Percentiles rank a stretch among this genome's conserved stretches.
These are phyloP conservation scores for Aureobasidium namibiae DNA, from an alignment of 2,329 filamentous ascomycete genomes.

Conservation along the genomic window DNA sequence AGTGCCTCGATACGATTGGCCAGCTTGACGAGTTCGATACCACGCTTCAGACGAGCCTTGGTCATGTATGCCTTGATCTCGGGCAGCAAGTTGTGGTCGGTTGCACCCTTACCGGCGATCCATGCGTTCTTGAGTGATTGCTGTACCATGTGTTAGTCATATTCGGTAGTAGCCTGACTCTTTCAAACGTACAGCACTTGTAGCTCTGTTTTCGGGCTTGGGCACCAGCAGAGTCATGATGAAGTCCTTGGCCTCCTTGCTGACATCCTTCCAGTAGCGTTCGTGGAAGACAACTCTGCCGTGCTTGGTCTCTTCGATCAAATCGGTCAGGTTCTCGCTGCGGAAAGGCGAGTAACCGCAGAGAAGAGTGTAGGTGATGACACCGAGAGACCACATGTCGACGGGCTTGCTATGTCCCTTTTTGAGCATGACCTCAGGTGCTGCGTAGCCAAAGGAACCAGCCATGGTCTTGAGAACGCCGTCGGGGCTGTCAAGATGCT, in stretches of 20 bases:
- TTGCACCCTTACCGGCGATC: slow-evolving; percentile 85
- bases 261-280: slow-evolving; percentile 97
- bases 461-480: slow-evolving; percentile 97
- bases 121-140: slow-evolving; percentile 75
- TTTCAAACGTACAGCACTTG: slow-evolving; percentile 56
- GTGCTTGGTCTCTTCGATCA: slow-evolving; percentile 88
- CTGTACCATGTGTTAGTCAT: slow-evolving; percentile 31
- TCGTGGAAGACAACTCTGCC: slow-evolving; percentile 89
- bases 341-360: slow-evolving; percentile 98
- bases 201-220: slow-evolving; percentile 65
- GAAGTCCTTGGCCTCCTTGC: slow-evolving; percentile 89
- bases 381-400: slow-evolving; percentile 98
- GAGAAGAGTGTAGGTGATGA: slow-evolving; percentile 96
- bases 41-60: slow-evolving; percentile 80
- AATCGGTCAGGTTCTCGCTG: slow-evolving; percentile 82
- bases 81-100: slow-evolving; percentile 92
- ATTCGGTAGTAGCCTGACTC: not conserved
- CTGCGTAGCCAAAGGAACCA: slow-evolving; percentile 94
- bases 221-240: slow-evolving; percentile 75
- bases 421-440: slow-evolving; percentile 97
- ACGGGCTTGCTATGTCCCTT: slow-evolving; percentile 95
- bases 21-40: slow-evolving; percentile 93
- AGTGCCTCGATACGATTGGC: slow-evolving; percentile 91
- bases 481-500: slow-evolving; percentile 85
- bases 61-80: slow-evolving; percentile 94